These are phyloP conservation scores for Pseudisothecium myosuroides DNA, from an alignment of 225 moss, liverwort and hornwort species.

Conservation along the genomic window DNA sequence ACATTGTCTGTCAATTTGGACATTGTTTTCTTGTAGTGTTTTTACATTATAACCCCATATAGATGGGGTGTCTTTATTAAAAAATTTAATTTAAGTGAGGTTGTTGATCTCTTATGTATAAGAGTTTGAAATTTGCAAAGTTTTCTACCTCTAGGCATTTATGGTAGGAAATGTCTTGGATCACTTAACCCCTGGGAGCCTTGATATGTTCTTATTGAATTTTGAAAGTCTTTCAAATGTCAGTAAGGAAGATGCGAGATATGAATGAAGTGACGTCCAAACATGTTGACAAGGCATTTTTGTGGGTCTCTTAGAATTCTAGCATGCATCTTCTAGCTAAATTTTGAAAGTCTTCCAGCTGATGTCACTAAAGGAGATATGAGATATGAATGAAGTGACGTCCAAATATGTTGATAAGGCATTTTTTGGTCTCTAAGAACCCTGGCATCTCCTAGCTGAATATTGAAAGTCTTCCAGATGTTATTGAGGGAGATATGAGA, in stretches of 20 bases:
- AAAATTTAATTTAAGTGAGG: not conserved
- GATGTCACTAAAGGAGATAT: not conserved
- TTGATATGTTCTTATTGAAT: fast-evolving
- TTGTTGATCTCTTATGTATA: fast-evolving
- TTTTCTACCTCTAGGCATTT: not conserved
- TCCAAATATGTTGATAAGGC: not conserved
- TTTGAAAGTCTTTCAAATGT: not conserved
- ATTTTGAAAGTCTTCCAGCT: not conserved
- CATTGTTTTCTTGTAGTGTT: no score
- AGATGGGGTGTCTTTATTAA: not conserved
- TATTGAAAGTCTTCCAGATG: not conserved
- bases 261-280: not conserved
- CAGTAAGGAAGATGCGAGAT: not conserved
- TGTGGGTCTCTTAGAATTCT: fast-evolving
- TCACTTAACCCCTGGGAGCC: fast-evolving
- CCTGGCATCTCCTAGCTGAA: fast-evolving
- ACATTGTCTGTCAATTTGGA: no score
- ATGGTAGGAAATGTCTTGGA: not conserved
- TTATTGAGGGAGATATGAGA: fast-evolving
- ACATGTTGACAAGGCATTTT: not conserved
- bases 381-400: not conserved
- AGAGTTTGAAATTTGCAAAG: not conserved
- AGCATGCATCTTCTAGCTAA: fast-evolving
- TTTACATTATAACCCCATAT: not conserved
- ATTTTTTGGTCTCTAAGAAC: not conserved